Evolutionary conservation across 495 filamentous ascomycete species (phyloP).

Genomic region (Bombardia bombarda): DNA sequence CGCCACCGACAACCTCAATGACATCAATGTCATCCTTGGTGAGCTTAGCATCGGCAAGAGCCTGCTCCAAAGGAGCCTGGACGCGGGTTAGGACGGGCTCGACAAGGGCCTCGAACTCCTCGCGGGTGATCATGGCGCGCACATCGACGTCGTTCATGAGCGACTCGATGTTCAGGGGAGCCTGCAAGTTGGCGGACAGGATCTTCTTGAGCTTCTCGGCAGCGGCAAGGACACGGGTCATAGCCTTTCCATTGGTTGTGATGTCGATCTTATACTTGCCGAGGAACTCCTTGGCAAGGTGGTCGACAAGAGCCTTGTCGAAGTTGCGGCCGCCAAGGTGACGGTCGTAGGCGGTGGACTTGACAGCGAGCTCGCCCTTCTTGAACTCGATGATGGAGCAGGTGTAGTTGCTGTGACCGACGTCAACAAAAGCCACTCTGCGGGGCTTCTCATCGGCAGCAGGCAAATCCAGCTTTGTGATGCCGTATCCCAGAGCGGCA

Average conservation of each 20-base stretch:
- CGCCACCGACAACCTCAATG: constrained; percentile 91
- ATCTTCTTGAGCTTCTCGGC: constrained; percentile 99
- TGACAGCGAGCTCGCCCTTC: constrained; percentile 93
- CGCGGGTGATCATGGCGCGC: constrained; percentile 78
- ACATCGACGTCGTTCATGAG: constrained; percentile 98
- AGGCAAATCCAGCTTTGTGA: constrained; percentile 93
- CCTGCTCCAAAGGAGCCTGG: constrained; percentile 73
- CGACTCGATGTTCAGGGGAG: constrained; percentile 96
- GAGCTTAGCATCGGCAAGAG: constrained; percentile 84
- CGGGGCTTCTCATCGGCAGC: constrained; percentile 84
- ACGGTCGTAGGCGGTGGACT: constrained; percentile 86
- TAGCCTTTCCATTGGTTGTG: constrained; percentile 78
- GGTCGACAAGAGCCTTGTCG: constrained; percentile 88
- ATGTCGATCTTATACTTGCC: constrained; percentile 90
- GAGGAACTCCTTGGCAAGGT: constrained; percentile 91
- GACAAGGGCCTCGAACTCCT: constrained; percentile 86
- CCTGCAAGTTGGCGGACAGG: constrained; percentile 86
- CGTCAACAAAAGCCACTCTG: constrained; percentile 87
- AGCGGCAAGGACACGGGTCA: constrained; percentile 74
- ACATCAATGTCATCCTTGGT: constrained; percentile 85
- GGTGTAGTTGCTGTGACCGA: constrained; percentile 93
- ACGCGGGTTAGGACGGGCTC: constrained; percentile 74
- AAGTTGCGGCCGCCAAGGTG: constrained; percentile 98
- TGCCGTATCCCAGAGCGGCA: constrained; percentile 91
- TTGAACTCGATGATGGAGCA: constrained; percentile 91